Base-by-base conservation (phyloP, 2,329 filamentous ascomycete species). In the Eutypella sp. region DNA sequence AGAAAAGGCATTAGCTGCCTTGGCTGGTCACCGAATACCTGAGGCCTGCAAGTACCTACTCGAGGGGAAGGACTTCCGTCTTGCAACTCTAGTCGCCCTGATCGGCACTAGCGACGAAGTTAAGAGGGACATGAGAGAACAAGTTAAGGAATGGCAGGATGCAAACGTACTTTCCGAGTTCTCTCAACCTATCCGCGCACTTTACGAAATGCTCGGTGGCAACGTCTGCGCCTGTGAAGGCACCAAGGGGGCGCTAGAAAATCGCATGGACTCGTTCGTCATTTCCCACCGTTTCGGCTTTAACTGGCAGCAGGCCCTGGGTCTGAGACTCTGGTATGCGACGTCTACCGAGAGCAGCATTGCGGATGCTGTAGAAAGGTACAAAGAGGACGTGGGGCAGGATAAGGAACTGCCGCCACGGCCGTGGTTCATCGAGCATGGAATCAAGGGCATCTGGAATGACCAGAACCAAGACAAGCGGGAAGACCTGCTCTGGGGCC, bases 281-380 rank as follows among this genome's bases (percentile, higher is more conserved):
- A 87, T 99, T 53, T 87, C 89, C 1, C 79, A 87, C 57, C 84
- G 84, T 40, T 99, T 96, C 62, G 82, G 82, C 4, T 74, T 99
- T 29, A 87, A 95, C 63, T 99, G 93, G 93, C 84, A 89, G 64
- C 91, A 95, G 61, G 85, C 91, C 1, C 96, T 99, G 65, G 92
- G 89, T 10, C 75, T 99, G 41, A 83, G 91, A 37, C 74, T 99
- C 2, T 97, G 90, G 87, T 99, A 96, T 64, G 84, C 84, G 38
- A 87, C 83, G 34, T 75, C 79, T 2, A 72, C 79, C 27, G 75
- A 82, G 33, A 85, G 90, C 38, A 77, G 82, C 29, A 75, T 96
- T 37, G 80, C 84, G 41, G 72, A 75, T 39, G 91, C 91, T 3
- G 84, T 99, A 4, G 67, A 74, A 37, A 77, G 78, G 23, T 99